Evolutionary conservation across 2,329 filamentous ascomycete species (phyloP).

Genomic region (Fusarium armeniacum): DNA sequence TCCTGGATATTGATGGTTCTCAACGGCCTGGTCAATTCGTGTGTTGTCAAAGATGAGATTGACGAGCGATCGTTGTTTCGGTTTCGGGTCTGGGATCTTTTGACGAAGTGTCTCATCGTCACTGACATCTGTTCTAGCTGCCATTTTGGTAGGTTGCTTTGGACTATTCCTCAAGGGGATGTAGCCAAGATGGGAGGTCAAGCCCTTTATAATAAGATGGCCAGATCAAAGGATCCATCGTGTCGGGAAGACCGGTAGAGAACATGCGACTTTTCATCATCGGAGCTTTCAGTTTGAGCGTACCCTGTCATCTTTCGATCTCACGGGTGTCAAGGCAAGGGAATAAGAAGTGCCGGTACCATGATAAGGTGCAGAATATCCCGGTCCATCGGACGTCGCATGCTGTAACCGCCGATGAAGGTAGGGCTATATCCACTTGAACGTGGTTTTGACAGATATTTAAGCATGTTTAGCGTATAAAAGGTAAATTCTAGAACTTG

Average conservation of each 20-base stretch:
- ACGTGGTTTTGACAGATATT: slow-evolving; percentile 13
- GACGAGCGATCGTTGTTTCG: slow-evolving; percentile 21
- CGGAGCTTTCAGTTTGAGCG: slow-evolving; percentile 10
- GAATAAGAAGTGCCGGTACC: slow-evolving; percentile 17
- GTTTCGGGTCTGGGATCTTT: slow-evolving; percentile 6
- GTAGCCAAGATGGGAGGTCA: slow-evolving; percentile 24
- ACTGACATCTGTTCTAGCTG: slow-evolving; percentile 20
- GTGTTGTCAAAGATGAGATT: slow-evolving; percentile 69
- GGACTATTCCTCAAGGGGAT: slow-evolving; percentile 17
- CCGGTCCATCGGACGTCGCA: slow-evolving; percentile 10
- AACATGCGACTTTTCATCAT: slow-evolving; percentile 27
- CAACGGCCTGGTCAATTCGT: slow-evolving; percentile 69
- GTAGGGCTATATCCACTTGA: not conserved
- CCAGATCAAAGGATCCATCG: slow-evolving; percentile 26
- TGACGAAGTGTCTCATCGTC: slow-evolving; percentile 42
- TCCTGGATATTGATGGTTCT: slow-evolving; percentile 69
- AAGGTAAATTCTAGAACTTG: slow-evolving; percentile 1
- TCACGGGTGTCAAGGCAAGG: slow-evolving; percentile 29
- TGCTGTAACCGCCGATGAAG: not conserved
- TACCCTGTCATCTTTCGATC: slow-evolving; percentile 31
- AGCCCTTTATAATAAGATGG: slow-evolving; percentile 33
- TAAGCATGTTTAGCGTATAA: not conserved
- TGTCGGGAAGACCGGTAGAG: slow-evolving; percentile 27
- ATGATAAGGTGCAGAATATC: not conserved
- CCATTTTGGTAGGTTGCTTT: not conserved